phyloP scores from a whole-genome alignment of 176 grass and related monocot species.

The Guadua angustifolia region DNA sequence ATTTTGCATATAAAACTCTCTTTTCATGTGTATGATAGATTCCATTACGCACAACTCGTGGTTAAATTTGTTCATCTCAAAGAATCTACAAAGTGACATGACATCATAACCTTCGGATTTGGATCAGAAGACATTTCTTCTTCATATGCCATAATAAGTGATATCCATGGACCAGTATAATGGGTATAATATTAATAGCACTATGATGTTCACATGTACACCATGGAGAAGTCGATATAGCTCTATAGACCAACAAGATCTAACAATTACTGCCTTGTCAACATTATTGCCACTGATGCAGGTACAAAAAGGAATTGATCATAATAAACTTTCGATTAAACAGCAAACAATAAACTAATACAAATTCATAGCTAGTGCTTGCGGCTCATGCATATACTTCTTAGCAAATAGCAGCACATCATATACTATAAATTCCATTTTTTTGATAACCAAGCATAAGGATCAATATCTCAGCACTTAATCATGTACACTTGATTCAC shows the following conservation, averaged over 20 bases:
- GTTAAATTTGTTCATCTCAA: slow-evolving; percentile 8
- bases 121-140: neutral
- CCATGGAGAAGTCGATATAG: neutral
- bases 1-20: neutral
- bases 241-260: neutral
- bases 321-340: slow-evolving; percentile 32
- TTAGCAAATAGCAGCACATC: too few species aligned
- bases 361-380: too few species aligned
- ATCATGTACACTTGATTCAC: too few species aligned
- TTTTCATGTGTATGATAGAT: slow-evolving; percentile 3
- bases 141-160: neutral
- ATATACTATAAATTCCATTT: too few species aligned
- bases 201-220: slow-evolving; percentile 11
- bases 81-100: slow-evolving; percentile 1
- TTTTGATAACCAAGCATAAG: too few species aligned
- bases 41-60: neutral
- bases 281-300: neutral
- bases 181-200: neutral
- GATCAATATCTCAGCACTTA: too few species aligned
- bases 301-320: neutral
- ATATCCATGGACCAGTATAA: neutral
- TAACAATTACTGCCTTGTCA: neutral
- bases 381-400: too few species aligned
- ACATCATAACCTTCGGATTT: slow-evolving; percentile 13
- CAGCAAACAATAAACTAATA: neutral